Evolutionary conservation across 140 eudicot genomes (phyloP), one percentile per base, ranked within the genome.

Genomic region (Flaveria floridana): DNA sequence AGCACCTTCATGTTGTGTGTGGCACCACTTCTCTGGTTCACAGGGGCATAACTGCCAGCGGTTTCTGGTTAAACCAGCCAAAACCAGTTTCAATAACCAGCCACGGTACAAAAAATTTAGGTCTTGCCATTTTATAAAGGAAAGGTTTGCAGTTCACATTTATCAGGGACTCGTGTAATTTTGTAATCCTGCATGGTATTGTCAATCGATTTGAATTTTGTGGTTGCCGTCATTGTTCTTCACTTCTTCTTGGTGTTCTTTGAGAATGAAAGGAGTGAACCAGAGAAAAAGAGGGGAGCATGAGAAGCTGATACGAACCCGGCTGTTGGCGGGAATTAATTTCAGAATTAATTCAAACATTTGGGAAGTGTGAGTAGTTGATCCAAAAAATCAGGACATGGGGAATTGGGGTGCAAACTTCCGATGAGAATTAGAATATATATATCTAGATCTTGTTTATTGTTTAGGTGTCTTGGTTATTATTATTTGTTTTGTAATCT

Each of bases 171-270:
- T 50, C 19, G 50, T 71, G 34, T 51, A 37, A 28, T 28, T 50
- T 51, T 52, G 51, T 50, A 52, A 20, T 23, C 39, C 23, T 3
- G 7, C 72, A 41, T 67, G 16, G 5, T 67, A 18, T 18, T 2
- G 26, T 50, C 18, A 12, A 50, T 70, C 0, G 25, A 28, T 70
- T 50, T 23, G 41, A 23, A 57, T 14, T 14, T 44, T 15, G 28
- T 12, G 44, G 4, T 70, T 70, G 63, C 10, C 7, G 21, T 48
- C 47, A 53, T 53, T 53, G 61, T 53, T 53, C 46, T 50, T 30
- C 63, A 26, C 8, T 21, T 50, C 46, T 47, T 8, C 9, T 70
- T 70, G 15, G 42, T 68, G 58, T 15, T 70, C 59, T 70, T 50
- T 50, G 26, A 70, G 20, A 50, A 70, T 26, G 42, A 7, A 25